Evolutionary conservation across 2,329 filamentous ascomycete genomes (phyloP).

Genomic region (Ascochyta fabae): DNA sequence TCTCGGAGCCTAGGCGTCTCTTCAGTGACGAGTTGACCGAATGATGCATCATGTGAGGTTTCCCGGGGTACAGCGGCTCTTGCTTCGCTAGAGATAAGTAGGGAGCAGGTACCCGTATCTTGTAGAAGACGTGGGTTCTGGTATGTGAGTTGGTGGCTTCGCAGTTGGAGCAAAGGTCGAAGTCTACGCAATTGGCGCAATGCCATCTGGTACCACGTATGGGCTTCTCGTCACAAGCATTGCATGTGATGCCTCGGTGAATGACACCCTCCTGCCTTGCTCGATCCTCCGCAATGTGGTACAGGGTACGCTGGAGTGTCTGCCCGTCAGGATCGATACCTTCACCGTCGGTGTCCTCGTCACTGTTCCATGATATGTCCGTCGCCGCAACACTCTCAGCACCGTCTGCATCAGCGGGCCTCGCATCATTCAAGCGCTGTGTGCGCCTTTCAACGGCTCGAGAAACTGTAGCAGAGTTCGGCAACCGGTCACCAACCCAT

Average conservation of each 20-base stretch:
- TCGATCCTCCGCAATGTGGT: slow-evolving; percentile 92
- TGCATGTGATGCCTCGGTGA: slow-evolving; percentile 90
- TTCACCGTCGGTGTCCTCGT: slow-evolving; percentile 51
- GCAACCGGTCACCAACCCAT: slow-evolving; percentile 28
- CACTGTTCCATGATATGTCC: slow-evolving; percentile 39
- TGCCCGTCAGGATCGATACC: slow-evolving; percentile 64
- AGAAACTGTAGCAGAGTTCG: slow-evolving; percentile 20
- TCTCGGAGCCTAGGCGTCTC: slow-evolving; percentile 60
- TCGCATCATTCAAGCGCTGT: slow-evolving; percentile 16
- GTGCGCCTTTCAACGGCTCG: slow-evolving; percentile 35
- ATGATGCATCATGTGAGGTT: slow-evolving; percentile 73
- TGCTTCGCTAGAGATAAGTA: slow-evolving; percentile 79
- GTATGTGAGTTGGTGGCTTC: slow-evolving; percentile 77
- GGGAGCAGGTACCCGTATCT: slow-evolving; percentile 87
- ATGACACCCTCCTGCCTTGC: slow-evolving; percentile 78
- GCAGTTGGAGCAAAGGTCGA: slow-evolving; percentile 92
- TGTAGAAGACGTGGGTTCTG: slow-evolving; percentile 96
- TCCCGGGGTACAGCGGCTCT: slow-evolving; percentile 55
- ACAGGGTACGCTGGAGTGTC: slow-evolving; percentile 83
- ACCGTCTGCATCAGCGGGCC: slow-evolving; percentile 20
- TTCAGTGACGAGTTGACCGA: slow-evolving; percentile 72
- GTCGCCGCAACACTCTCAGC: slow-evolving; percentile 43
- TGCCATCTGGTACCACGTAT: slow-evolving; percentile 93
- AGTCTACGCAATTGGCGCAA: slow-evolving; percentile 95
- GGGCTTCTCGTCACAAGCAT: slow-evolving; percentile 83